These are phyloP conservation scores for Umbelopsis ramanniana DNA, from an alignment of 192 early-diverging fungal species.

Conservation along the genomic window DNA sequence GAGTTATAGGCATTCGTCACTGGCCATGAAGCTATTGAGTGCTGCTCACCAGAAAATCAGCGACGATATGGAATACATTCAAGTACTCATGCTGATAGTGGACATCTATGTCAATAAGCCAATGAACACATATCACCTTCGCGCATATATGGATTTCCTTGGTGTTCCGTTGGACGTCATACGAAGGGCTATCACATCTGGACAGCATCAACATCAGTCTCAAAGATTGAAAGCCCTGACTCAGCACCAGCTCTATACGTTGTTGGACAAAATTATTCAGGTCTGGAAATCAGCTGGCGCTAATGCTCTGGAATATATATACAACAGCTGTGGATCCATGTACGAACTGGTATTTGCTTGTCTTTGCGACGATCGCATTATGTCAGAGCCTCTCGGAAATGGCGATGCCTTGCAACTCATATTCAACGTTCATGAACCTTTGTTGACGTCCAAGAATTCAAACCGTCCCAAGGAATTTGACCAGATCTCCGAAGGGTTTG, in stretches of 20 bases:
- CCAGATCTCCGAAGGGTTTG: not conserved
- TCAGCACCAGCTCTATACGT: not conserved
- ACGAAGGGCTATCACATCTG: not conserved
- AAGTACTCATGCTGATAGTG: not conserved
- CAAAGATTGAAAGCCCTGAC: not conserved
- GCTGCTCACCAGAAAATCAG: not conserved
- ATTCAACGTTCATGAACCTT: slow-evolving; percentile 1
- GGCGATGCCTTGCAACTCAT: not conserved
- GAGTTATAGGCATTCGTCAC: slow-evolving; percentile 4
- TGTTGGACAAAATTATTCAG: not conserved
- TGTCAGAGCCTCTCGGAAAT: not conserved
- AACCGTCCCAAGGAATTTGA: slow-evolving; percentile 8
- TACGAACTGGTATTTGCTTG: slow-evolving; percentile 7
- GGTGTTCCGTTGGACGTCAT: slow-evolving; percentile 8
- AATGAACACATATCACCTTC: slow-evolving; percentile 12
- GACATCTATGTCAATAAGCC: not conserved
- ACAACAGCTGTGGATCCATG: slow-evolving; percentile 5
- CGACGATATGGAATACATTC: not conserved
- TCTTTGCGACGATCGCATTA: not conserved
- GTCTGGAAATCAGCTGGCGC: not conserved
- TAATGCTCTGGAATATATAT: not conserved
- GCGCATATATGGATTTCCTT: slow-evolving; percentile 9
- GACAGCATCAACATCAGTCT: not conserved
- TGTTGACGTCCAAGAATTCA: not conserved
- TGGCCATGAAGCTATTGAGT: not conserved